A percentile compares a stretch with the other conserved stretches of the same genome.
Conservation (phyloP, 495 filamentous ascomycete species). For the Penicillium odoratum region DNA sequence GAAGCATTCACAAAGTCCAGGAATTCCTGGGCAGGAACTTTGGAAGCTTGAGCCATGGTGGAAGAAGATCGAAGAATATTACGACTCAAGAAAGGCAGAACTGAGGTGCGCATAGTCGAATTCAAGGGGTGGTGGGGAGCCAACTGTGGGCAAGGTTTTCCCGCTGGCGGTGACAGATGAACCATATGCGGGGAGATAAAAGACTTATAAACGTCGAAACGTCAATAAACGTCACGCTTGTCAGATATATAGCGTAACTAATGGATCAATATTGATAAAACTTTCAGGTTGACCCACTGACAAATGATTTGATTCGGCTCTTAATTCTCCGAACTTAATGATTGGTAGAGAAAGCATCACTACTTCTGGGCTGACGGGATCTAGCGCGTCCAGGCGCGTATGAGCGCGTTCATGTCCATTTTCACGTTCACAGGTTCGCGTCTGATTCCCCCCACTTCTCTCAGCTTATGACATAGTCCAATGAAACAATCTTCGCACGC, state of each 20-base stretch:
- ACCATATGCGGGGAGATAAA: neutral
- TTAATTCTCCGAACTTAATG: constrained; percentile 6
- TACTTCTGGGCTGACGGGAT: constrained; percentile 22
- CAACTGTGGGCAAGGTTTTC: constrained; percentile 13
- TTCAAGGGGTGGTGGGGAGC: constrained; percentile 9
- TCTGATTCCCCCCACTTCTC: constrained; percentile 7
- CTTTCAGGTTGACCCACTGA: neutral
- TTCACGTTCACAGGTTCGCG: constrained; percentile 10
- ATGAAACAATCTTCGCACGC: neutral
- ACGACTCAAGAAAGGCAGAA: constrained; percentile 14
- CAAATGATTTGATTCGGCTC: neutral
- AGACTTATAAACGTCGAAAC: neutral
- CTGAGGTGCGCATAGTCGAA: constrained; percentile 17
- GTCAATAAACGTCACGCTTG: no score
- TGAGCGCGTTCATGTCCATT: neutral
- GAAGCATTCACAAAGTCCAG: constrained; percentile 92
- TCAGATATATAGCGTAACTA: no score
- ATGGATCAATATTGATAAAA: no score
- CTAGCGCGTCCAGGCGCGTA: constrained; percentile 27
- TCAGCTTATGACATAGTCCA: constrained; percentile 6
- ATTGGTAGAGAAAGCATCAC: constrained; percentile 13
- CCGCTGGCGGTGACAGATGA: constrained; percentile 22
- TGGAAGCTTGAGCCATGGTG: constrained; percentile 54
- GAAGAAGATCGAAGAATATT: constrained; percentile 22
- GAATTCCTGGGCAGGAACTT: constrained; percentile 74